A percentile compares a stretch with the other conserved stretches of the same genome.
These are phyloP conservation scores for Sugiyamaella lignohabitans DNA, from an alignment of 805 yeast species.

Conservation along the genomic window DNA sequence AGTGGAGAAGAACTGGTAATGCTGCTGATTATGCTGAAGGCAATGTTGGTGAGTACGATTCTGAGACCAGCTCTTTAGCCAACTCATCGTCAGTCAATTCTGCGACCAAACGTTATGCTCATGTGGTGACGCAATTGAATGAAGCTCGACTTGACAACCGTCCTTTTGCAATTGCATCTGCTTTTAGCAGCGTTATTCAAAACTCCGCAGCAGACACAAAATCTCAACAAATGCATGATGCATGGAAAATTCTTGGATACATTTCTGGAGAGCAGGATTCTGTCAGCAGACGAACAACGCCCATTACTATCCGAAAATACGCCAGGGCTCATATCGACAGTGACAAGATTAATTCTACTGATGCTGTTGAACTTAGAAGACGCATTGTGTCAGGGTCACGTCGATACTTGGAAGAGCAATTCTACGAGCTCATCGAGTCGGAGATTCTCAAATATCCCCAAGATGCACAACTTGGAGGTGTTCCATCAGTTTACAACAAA, in stretches of 20 bases:
- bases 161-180: constrained; percentile 52
- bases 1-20: constrained; percentile 2
- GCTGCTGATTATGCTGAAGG: background rate
- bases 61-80: background rate
- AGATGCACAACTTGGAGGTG: constrained; percentile 52
- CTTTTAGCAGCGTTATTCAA: constrained; percentile 52
- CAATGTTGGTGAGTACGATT: background rate
- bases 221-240: constrained; percentile 65
- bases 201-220: constrained; percentile 48
- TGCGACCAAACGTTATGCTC: constrained; percentile 51
- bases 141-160: constrained; percentile 53
- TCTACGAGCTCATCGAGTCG: constrained; percentile 64
- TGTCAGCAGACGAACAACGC: constrained; percentile 1
- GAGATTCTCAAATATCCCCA: constrained; percentile 46
- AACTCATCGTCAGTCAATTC: constrained; percentile 9
- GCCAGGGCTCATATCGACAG: constrained; percentile 30
- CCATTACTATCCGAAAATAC: constrained; percentile 19
- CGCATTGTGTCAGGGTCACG: constrained; percentile 51
- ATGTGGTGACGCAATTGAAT: constrained; percentile 62
- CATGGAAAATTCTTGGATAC: constrained; percentile 60
- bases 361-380: constrained; percentile 32
- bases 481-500: constrained; percentile 67
- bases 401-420: constrained; percentile 65
- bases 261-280: constrained; percentile 31
- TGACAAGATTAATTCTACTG: constrained; percentile 24